Percentiles rank a stretch among this genome's conserved stretches.
These are phyloP conservation scores for Colletotrichum godetiae DNA, from an alignment of 2,329 filamentous ascomycete species.

Conservation along the genomic window DNA sequence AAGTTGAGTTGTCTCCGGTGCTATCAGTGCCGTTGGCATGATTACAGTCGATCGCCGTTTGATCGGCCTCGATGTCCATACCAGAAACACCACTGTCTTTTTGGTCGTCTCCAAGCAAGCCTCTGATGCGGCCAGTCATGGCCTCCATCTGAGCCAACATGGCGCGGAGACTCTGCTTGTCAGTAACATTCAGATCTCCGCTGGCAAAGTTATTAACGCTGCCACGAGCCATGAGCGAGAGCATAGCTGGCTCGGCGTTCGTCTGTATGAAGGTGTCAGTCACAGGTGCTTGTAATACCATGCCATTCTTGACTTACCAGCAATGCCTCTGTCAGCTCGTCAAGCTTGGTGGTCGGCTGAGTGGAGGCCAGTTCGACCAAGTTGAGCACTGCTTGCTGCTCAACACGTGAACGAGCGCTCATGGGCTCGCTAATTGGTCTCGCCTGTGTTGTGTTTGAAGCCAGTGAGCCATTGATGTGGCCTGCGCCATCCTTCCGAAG, in stretches of 20 bases:
- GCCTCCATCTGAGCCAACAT: conserved; percentile 61
- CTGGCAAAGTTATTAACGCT: conserved; percentile 55
- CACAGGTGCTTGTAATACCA: conserved; percentile 9
- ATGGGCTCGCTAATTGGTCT: conserved; percentile 44
- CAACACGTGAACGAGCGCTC: conserved; percentile 61
- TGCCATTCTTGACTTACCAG: conserved; percentile 62
- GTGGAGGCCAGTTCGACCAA: conserved; percentile 67
- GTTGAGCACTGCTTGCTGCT: conserved; percentile 75
- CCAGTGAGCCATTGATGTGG: conserved; percentile 44
- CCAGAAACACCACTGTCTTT: neutral
- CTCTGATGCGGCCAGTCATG: conserved; percentile 54
- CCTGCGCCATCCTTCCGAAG: conserved; percentile 52
- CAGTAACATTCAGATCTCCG: conserved; percentile 52
- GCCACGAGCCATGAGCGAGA: conserved; percentile 61
- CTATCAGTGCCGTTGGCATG: conserved; percentile 12
- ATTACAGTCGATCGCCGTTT: conserved; percentile 25
- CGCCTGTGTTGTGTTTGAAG: conserved; percentile 35
- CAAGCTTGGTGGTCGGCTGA: conserved; percentile 57
- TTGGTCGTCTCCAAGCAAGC: conserved; percentile 46
- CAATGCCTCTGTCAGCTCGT: conserved; percentile 68
- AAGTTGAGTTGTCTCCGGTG: conserved; percentile 7
- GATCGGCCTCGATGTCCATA: neutral
- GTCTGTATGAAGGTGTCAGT: conserved; percentile 46
- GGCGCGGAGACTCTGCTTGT: conserved; percentile 58
- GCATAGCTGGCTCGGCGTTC: conserved; percentile 55